phyloP scores from a whole-genome alignment of 768 basidiomycete species.

The Grammothele lineata region DNA sequence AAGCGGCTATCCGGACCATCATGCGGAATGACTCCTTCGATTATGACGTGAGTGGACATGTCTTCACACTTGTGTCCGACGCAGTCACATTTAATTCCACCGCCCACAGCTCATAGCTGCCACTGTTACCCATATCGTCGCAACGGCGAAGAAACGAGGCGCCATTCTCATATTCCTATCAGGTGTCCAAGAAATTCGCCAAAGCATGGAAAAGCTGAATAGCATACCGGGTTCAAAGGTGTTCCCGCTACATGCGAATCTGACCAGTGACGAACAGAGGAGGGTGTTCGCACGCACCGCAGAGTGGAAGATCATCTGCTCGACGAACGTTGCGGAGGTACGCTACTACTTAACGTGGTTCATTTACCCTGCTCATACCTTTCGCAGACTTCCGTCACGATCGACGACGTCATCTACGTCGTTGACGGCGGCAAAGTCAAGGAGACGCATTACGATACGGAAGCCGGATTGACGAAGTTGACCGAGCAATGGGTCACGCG shows the following conservation, averaged over 20 bases:
- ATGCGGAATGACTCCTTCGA: conserved; percentile 64
- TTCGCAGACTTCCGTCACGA: conserved; percentile 79
- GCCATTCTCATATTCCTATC: conserved; percentile 86
- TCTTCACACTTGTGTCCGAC: no score
- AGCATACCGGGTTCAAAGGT: conserved; percentile 35
- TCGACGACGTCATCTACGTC: conserved; percentile 84
- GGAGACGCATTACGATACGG: conserved; percentile 71
- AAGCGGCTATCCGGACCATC: conserved; percentile 57
- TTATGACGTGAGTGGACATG: conserved; percentile 47
- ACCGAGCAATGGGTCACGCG: conserved; percentile 74
- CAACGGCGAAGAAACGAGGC: conserved; percentile 42
- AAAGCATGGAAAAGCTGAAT: conserved; percentile 63
- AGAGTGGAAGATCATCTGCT: conserved; percentile 79
- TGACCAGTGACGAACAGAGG: conserved; percentile 81
- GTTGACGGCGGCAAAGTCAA: conserved; percentile 85
- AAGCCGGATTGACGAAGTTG: conserved; percentile 69
- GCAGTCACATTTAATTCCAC: no score
- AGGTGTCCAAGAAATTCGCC: conserved; percentile 85
- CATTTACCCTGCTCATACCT: not conserved
- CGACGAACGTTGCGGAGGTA: conserved; percentile 91
- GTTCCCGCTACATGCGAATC: conserved; percentile 85
- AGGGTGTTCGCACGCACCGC: conserved; percentile 62
- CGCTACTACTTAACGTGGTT: conserved; percentile 8
- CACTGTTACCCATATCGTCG: conserved; percentile 59
- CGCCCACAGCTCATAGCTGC: conserved; percentile 69